Conservation (phyloP, 768 basidiomycete species). For the Mrakia gelida region DNA sequence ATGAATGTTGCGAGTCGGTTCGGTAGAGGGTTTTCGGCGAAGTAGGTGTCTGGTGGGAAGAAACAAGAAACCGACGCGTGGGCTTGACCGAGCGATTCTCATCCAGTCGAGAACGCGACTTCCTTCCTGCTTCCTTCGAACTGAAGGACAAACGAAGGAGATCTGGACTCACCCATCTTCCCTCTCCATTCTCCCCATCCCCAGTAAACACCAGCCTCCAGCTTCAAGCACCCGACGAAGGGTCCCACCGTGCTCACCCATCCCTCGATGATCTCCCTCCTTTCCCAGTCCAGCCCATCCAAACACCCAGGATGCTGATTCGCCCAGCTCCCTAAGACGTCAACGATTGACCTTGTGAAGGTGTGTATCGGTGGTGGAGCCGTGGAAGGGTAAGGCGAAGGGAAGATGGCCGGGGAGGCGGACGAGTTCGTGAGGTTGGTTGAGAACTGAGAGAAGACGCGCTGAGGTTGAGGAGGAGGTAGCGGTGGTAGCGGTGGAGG, state of each 20-base stretch:
- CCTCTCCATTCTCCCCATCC: slow-evolving; percentile 16
- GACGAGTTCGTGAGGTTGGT: background rate
- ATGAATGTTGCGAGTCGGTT: slow-evolving; percentile 12
- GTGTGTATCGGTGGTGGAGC: slow-evolving; percentile 6
- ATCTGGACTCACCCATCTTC: slow-evolving; percentile 5
- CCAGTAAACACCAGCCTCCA: slow-evolving; percentile 25
- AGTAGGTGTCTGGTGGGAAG: slow-evolving; percentile 9
- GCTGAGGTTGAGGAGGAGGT: slow-evolving; percentile 3
- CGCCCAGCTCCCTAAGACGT: background rate
- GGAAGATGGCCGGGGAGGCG: slow-evolving; percentile 1
- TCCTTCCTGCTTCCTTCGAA: background rate
- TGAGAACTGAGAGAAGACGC: slow-evolving; percentile 7
- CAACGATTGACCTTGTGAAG: slow-evolving; percentile 5
- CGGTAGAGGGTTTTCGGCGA: slow-evolving; percentile 5
- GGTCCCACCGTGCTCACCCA: slow-evolving; percentile 24
- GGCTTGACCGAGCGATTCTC: too few species aligned
- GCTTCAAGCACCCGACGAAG: slow-evolving; percentile 16
- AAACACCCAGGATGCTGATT: slow-evolving; percentile 8
- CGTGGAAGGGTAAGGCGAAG: background rate
- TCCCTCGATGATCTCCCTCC: background rate
- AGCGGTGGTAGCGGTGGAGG: background rate
- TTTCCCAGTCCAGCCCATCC: background rate
- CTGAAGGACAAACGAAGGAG: background rate
- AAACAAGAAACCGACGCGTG: background rate
- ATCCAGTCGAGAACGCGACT: background rate